These are phyloP conservation scores for Carex kokanica DNA, from an alignment of 176 grass and related monocot species.

Conservation along the genomic window DNA sequence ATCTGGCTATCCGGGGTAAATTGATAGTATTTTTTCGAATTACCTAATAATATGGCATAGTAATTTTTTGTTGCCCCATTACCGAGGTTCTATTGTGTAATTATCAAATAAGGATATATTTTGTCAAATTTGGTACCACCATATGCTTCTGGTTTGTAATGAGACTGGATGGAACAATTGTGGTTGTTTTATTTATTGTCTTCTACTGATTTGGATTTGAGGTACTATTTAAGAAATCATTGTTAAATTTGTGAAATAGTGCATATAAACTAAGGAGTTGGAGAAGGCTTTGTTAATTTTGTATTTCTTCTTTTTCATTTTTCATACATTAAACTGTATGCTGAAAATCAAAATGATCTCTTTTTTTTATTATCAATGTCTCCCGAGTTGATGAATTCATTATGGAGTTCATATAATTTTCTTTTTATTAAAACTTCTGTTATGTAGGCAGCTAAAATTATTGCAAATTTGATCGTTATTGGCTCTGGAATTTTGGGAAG, in stretches of 20 bases:
- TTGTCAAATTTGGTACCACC: neutral
- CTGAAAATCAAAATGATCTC: neutral
- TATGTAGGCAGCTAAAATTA: slow-evolving; percentile 56
- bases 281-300: neutral
- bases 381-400: neutral
- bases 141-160: neutral
- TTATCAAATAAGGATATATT: neutral
- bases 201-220: neutral
- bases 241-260: neutral
- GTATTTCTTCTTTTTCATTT: neutral
- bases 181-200: neutral
- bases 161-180: neutral
- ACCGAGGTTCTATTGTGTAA: neutral
- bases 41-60: neutral
- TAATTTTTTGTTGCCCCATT: neutral
- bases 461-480: slow-evolving; percentile 61
- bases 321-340: neutral
- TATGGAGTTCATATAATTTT: neutral
- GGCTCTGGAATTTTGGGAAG: slow-evolving; percentile 61
- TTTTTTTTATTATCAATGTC: neutral
- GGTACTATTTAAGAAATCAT: neutral
- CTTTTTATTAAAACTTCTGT: neutral
- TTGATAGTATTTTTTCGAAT: neutral
- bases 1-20: neutral
- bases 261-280: neutral